Percentiles rank a stretch among this genome's conserved stretches.
phyloP scores from a whole-genome alignment of 2,329 filamentous ascomycete species.

The Pseudopithomyces maydicus region DNA sequence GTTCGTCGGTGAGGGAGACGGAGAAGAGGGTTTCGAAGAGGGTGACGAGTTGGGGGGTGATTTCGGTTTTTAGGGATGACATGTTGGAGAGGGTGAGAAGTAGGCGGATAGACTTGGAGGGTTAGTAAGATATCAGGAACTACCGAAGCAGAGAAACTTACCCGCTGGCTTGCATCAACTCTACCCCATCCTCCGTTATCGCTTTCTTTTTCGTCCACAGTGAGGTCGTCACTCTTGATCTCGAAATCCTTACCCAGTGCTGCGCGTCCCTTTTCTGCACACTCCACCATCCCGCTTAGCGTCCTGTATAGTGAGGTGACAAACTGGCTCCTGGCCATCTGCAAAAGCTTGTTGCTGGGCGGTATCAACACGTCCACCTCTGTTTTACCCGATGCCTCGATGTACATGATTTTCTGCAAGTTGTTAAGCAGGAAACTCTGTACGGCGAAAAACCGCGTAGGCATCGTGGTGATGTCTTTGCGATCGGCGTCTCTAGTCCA shows the following conservation, averaged over 20 bases:
- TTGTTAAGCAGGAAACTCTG: constrained; percentile 80
- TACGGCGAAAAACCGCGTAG: constrained; percentile 81
- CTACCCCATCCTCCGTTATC: constrained; percentile 33
- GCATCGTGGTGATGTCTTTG: constrained; percentile 89
- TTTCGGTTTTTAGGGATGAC: constrained; percentile 76
- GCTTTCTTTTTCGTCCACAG: constrained; percentile 36
- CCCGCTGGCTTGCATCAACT: constrained; percentile 44
- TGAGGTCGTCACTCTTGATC: constrained; percentile 57
- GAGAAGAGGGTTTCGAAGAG: constrained; percentile 95
- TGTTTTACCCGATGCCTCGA: constrained; percentile 80
- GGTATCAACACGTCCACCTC: constrained; percentile 82
- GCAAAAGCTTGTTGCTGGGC: constrained; percentile 83
- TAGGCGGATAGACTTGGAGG: constrained; percentile 79
- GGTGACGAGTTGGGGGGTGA: constrained; percentile 85
- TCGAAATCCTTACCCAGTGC: constrained; percentile 63
- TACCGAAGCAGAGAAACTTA: constrained; percentile 17
- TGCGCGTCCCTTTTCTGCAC: constrained; percentile 77
- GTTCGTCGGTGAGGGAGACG: constrained; percentile 91
- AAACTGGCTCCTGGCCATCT: constrained; percentile 90
- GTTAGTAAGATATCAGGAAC: constrained; percentile 13
- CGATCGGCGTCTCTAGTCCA: constrained; percentile 85
- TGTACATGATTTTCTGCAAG: constrained; percentile 94
- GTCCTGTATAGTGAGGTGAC: constrained; percentile 93
- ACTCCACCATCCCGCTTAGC: constrained; percentile 94
- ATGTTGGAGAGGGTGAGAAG: constrained; percentile 93